Evolutionary conservation across 164 flowering plant species (phyloP).

Genomic region (Chimonanthus salicifolius): DNA sequence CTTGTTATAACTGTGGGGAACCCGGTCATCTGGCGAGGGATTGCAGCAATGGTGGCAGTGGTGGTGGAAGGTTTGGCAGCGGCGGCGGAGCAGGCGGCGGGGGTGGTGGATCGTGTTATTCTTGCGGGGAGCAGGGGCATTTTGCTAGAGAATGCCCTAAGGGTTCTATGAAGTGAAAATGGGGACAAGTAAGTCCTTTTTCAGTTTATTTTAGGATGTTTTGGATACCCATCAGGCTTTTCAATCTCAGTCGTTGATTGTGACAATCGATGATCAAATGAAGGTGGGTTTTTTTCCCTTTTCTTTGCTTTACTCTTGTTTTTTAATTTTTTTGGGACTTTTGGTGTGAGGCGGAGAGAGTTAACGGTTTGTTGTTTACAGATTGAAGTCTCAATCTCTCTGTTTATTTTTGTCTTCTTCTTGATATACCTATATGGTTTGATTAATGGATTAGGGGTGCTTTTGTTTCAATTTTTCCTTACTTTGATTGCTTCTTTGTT

Average conservation of each 20-base stretch:
- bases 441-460: constrained; percentile 10
- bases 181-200: not conserved
- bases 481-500: not conserved
- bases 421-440: constrained; percentile 11
- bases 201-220: not conserved
- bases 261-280: not conserved
- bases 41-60: not conserved
- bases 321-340: not conserved
- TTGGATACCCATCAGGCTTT: constrained; percentile 6
- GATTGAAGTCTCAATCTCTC: not conserved
- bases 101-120: constrained; percentile 16
- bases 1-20: not conserved
- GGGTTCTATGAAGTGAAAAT: constrained; percentile 7
- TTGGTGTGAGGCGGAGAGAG: constrained; percentile 2
- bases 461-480: not conserved
- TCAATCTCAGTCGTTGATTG: not conserved
- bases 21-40: not conserved
- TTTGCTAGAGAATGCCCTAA: constrained; percentile 23
- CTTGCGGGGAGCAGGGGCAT: constrained; percentile 20
- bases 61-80: constrained; percentile 28
- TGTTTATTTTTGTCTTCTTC: not conserved
- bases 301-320: not conserved
- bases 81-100: constrained; percentile 14
- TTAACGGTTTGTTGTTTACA: constrained; percentile 5
- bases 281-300: constrained; percentile 2